phyloP scores from a whole-genome alignment of 164 flowering plant genomes.

The Amborella trichopoda region DNA sequence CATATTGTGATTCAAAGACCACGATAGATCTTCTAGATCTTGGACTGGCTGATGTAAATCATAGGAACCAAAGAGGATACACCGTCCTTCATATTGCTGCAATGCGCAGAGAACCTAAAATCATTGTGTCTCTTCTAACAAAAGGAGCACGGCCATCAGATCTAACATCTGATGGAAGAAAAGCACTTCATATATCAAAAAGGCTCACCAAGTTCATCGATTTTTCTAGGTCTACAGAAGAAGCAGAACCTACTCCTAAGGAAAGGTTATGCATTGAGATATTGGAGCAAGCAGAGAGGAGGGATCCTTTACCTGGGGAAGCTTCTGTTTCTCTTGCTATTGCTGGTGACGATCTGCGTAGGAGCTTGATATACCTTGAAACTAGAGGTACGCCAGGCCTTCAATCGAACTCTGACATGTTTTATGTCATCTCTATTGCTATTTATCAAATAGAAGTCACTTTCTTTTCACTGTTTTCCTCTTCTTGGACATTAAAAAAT shows the following conservation, averaged over 20 bases:
- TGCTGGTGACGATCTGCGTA: conserved; percentile 77
- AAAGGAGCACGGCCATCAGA: conserved; percentile 73
- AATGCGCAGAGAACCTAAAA: conserved; percentile 69
- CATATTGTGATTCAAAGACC: conserved; percentile 76
- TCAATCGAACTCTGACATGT: too few relatives aligned
- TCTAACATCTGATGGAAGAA: conserved; percentile 67
- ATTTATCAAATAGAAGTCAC: too few relatives aligned
- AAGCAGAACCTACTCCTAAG: conserved; percentile 60
- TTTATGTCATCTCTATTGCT: too few relatives aligned
- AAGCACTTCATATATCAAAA: conserved; percentile 80
- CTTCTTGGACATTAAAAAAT: too few relatives aligned
- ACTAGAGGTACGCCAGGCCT: conserved; percentile 78
- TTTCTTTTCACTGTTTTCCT: too few relatives aligned
- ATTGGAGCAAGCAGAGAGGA: conserved; percentile 85
- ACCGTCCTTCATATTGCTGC: conserved; percentile 89
- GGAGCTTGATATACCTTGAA: conserved; percentile 72
- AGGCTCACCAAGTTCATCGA: conserved; percentile 58
- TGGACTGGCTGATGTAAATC: conserved; percentile 76
- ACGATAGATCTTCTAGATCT: conserved; percentile 74
- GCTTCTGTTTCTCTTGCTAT: conserved; percentile 76
- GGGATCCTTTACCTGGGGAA: conserved; percentile 75
- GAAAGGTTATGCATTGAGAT: conserved; percentile 84
- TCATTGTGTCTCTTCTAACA: conserved; percentile 76
- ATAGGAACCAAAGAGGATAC: conserved; percentile 46
- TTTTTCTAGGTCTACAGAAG: conserved; percentile 33